Evolutionary conservation across 768 basidiomycete species (phyloP), one percentile per base, ranked within the genome.

Genomic region (Boletus sp.): DNA sequence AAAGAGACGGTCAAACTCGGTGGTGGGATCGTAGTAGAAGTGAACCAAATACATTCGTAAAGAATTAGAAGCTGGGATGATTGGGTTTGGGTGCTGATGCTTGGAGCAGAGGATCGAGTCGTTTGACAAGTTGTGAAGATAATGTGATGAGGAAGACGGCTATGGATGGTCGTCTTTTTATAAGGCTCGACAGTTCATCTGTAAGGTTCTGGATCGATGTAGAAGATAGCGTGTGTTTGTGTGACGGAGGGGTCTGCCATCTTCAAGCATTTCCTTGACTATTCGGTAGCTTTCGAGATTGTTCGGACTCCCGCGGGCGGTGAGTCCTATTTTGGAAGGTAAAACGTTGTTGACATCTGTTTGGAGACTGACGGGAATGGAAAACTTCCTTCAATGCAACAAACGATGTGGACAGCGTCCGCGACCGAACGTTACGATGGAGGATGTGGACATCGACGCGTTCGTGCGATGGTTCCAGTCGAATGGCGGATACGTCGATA

Each of bases 401-500:
- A 9, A n/a, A 30, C 41, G 7, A 43, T 29, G 1, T 42, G 14
- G 13, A 37, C 34, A 0, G 4, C 25, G 21, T 25, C 44, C 2
- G 4, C 25, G 21, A 19, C 44, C 2, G n/a, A 23, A 45, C 39
- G 13, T 11, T 19, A 56, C 42, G 50, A 56, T 54, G 56, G 51
- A 44, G 29, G 45, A 58, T 39, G 19, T 30, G 2, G 50, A 53
- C 5, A 60, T 72, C 40, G 64, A 68, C 49, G 59, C 54, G 4
- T 82, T 87, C 54, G 37, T 83, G 11, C 44, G 58, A n/a, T 90
- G 88, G 88, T 88, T 88, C 65, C 70, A 75, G 57, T 50, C 65
- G 0, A 72, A 79, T 51, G 71, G 77, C 43, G 87, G 84, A 0
- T 58, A 54, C 5, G 35, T 88, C n/a, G 84, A 89, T 56, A 54